A percentile compares a stretch with the other conserved stretches of the same genome.
Evolutionary conservation across 2,329 filamentous ascomycete species (phyloP).

Genomic region (Epichloe coenophiala): DNA sequence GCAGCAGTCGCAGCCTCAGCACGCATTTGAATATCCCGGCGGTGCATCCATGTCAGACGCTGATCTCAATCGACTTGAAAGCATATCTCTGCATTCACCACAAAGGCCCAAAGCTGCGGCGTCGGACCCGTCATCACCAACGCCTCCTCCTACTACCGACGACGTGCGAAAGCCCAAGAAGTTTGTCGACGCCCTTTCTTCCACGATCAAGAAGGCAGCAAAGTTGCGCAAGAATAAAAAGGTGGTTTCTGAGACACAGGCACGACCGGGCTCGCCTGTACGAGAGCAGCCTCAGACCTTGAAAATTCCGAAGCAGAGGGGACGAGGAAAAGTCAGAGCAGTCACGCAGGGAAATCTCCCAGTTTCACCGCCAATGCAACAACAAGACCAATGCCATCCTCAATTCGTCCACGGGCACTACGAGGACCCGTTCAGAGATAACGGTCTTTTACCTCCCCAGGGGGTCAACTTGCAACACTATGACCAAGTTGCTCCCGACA

Average conservation of each 20-base stretch:
- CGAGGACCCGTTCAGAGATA: conserved; percentile 26
- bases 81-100: conserved; percentile 31
- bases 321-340: conserved; percentile 11
- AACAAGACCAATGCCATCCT: conserved; percentile 13
- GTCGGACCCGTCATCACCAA: conserved; percentile 20
- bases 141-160: conserved; percentile 17
- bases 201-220: conserved; percentile 26
- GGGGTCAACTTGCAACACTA: conserved; percentile 17
- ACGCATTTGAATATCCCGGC: conserved; percentile 13
- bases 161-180: conserved; percentile 22
- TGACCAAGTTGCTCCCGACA: conserved; percentile 19
- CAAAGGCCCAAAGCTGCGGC: conserved; percentile 13
- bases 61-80: conserved; percentile 32
- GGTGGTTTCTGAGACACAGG: conserved; percentile 3
- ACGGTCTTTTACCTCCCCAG: conserved; percentile 11
- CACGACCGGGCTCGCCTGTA: conserved; percentile 18
- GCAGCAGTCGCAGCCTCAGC: not conserved
- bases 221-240: conserved; percentile 20
- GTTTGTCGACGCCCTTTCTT: conserved; percentile 28
- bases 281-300: conserved; percentile 16
- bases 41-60: conserved; percentile 32
- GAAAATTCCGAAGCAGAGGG: conserved; percentile 19
- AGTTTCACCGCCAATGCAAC: conserved; percentile 14
- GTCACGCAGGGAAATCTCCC: conserved; percentile 8
- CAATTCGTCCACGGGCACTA: conserved; percentile 23